Evolutionary conservation across 306 rosid species (phyloP), one percentile per base, ranked within the genome.

Genomic region (Gastrolobium bilobum): DNA sequence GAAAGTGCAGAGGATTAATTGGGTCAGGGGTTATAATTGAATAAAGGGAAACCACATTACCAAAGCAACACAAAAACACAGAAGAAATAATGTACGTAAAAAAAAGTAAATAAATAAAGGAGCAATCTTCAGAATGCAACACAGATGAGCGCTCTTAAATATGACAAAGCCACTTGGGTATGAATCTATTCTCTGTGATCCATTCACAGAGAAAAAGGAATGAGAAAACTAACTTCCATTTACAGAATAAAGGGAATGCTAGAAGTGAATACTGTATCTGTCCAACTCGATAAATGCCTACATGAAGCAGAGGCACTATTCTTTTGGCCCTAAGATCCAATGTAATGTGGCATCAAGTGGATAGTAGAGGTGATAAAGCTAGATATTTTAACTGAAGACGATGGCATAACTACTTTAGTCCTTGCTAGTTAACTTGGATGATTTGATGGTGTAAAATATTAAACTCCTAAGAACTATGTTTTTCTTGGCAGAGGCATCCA

Each of bases 121-220:
- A 40, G 29, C 11, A 72, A 62, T 79, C 15, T 14, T 33, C n/a
- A 80, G 34, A 72, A 44, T 15, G 35, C 33, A 10, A 37, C 38
- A 51, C 35, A 68, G 7, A 33, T 13, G 76, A 58, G 47, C 62
- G 26, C 38, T 63, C 79, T 72, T 33, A 38, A 40, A 9, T 43
- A 35, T 14, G 14, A 26, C 44, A 53, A 9, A 31, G 9, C 60
- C 53, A 69, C 61, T 65, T 0, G 20, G 14, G 37, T 29, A 56
- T 65, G 52, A 56, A 35, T 62, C 14, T 15, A 68, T 43, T 81
- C 39, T 67, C 57, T 75, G 31, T 48, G 51, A 48, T 59, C 40
- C 64, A 59, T 58, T 47, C 34, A 59, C 34, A 46, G 51, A 29
- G 26, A 26, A 65, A 64, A 74, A 39, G 2, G n/a, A 56, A 63